phyloP scores from a whole-genome alignment of 306 rosid species.

The Quercus aquifolioides region DNA sequence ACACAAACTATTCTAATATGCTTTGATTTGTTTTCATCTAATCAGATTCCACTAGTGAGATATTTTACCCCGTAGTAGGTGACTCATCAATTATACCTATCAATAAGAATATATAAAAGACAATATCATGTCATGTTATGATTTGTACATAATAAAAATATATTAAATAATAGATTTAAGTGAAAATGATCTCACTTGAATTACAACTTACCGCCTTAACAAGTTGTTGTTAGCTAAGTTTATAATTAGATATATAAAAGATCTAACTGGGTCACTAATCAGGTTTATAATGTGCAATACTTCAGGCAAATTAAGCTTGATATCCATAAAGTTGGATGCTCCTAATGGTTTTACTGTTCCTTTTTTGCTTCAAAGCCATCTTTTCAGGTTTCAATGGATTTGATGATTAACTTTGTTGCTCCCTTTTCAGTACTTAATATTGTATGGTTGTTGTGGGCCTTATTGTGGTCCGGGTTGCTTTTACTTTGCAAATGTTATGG shows the following conservation, averaged over 20 bases:
- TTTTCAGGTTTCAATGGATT: conserved; percentile 48
- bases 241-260: background rate
- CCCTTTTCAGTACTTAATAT: conserved; percentile 21
- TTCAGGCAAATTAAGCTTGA: conserved; percentile 1
- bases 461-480: conserved; percentile 27
- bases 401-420: conserved; percentile 29
- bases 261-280: conserved; percentile 4
- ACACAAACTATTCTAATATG: background rate
- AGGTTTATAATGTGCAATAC: background rate
- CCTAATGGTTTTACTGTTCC: conserved; percentile 30
- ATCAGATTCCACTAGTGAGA: conserved; percentile 24
- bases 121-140: no score
- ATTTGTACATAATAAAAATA: no score
- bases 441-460: conserved; percentile 2
- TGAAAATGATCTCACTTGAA: no score
- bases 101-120: no score
- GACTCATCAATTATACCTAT: conserved; percentile 2
- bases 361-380: conserved; percentile 47
- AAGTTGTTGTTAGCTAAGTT: no score
- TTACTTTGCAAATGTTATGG: conserved; percentile 23
- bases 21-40: conserved; percentile 22
- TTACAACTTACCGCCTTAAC: no score
- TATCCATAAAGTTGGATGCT: conserved; percentile 31
- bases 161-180: no score
- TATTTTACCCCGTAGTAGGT: conserved; percentile 24